Conservation (phyloP, 2,329 filamentous ascomycete species). For the Ilyonectria destructans region DNA sequence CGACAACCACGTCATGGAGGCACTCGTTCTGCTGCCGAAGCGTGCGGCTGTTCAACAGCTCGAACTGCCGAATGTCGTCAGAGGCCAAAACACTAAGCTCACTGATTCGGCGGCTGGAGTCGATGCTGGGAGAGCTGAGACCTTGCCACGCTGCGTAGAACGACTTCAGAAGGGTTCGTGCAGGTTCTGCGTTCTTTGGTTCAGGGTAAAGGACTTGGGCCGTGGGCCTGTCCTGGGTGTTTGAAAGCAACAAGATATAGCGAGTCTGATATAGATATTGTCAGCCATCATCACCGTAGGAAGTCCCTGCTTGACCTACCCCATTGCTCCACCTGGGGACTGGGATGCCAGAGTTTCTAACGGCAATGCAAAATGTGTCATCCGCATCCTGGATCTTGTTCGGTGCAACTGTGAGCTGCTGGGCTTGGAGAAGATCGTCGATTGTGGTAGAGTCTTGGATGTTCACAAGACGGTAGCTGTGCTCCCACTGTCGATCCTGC, state of each 20-base stretch:
- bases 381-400: background rate
- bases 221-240: conserved; percentile 12
- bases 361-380: background rate
- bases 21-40: conserved; percentile 17
- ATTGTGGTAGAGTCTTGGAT: conserved; percentile 20
- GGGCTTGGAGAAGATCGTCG: conserved; percentile 2
- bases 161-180: conserved; percentile 19
- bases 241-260: conserved; percentile 9
- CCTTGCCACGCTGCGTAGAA: conserved; percentile 21
- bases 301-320: background rate
- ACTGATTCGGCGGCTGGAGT: conserved; percentile 12
- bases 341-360: background rate
- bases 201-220: conserved; percentile 18
- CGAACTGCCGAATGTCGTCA: conserved; percentile 16
- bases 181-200: conserved; percentile 15
- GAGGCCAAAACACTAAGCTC: conserved; percentile 15
- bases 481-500: conserved; percentile 21
- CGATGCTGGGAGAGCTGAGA: conserved; percentile 6
- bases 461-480: conserved; percentile 17
- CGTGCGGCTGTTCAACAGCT: conserved; percentile 12
- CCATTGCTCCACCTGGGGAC: background rate
- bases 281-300: background rate
- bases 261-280: background rate
- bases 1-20: conserved; percentile 17
- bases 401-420: conserved; percentile 3